Evolutionary conservation across 441 rosid genomes (phyloP).

Genomic region (Theobroma grandiflorum): DNA sequence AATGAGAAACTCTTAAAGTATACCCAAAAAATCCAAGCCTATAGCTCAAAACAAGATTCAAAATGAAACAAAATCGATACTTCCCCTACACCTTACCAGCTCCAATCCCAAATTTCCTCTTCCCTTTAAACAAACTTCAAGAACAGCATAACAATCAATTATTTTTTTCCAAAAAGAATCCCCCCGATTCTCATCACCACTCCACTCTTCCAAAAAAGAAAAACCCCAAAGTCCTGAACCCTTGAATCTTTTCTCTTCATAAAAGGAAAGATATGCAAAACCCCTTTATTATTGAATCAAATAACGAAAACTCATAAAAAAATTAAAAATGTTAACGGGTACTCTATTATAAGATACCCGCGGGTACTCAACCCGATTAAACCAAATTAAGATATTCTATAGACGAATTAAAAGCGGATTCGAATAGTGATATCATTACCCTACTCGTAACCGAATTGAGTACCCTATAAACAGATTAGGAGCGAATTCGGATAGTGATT

Average conservation of each 20-base stretch:
- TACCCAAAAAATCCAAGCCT: constrained; percentile 3
- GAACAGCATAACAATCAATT: not conserved
- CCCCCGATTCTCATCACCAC: not conserved
- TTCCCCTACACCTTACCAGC: not conserved
- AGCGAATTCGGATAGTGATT: no score
- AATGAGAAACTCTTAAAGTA: constrained; percentile 25
- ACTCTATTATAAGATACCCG: no score
- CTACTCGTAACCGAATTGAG: no score
- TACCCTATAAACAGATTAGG: no score
- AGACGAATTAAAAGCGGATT: no score
- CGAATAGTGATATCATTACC: no score
- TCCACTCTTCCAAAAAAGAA: not conserved
- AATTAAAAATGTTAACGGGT: no score
- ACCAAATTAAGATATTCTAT: no score
- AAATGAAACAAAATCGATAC: not conserved
- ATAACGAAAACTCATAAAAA: constrained; percentile 7
- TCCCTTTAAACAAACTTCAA: constrained; percentile 21
- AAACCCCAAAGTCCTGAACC: constrained; percentile 2
- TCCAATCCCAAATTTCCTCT: constrained; percentile 19
- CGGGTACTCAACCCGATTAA: no score
- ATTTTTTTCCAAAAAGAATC: not conserved
- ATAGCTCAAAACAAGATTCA: constrained; percentile 11
- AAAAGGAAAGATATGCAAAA: not conserved
- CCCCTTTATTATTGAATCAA: constrained; percentile 12
- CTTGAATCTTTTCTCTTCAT: not conserved